Base-by-base conservation (phyloP, 1,284 basidiomycete species). In the Xerocomus amazonicus region DNA sequence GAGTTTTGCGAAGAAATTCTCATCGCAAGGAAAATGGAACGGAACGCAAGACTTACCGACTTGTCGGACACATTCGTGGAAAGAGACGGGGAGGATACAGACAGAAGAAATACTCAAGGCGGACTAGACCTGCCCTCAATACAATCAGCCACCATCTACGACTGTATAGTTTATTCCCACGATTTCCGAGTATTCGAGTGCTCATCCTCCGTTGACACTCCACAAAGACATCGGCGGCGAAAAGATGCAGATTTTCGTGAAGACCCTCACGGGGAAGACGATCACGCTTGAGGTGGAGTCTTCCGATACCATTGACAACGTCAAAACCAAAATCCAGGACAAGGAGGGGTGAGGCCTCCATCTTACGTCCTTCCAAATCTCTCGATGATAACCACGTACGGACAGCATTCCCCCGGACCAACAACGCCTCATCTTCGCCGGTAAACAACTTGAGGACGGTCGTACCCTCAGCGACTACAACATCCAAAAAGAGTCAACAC, bases 281-380 rank as follows among this genome's bases (percentile, higher is more conserved):
- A 96, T 97, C 83, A 96, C 94, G 77, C 90, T 96, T 64, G 93
- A 97, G 84, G 93, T 97, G 64, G 92, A 96, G 80, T 92, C 92
- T 63, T 92, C 88, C 50, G 92, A 96, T 38, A 59, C 57, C 32
- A 59, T 59, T 36, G 60, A 62, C 44, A 59, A 59, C 9, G 60
- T 59, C 36, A 59, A 59, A 40, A 9, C 58, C n/a, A 59, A 63
- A 55, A 59, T 59, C 3, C 58, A 59, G 16, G 58, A 92, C 75
- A 92, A 92, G 80, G 90, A 92, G 72, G 90, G 90, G 87, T 87
- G 59, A 55, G 81, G 19, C 19, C 19, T 23, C 19, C 42, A 14
- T 29, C 10, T 31, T 26, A 4, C 12, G 4, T 12, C 4, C 1
- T n/a, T 7, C 7, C 4, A 12, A 13, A n/a, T 4, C 29, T 37